Base-by-base conservation (phyloP, 2,329 filamentous ascomycete genomes). In the Calycina marina region DNA sequence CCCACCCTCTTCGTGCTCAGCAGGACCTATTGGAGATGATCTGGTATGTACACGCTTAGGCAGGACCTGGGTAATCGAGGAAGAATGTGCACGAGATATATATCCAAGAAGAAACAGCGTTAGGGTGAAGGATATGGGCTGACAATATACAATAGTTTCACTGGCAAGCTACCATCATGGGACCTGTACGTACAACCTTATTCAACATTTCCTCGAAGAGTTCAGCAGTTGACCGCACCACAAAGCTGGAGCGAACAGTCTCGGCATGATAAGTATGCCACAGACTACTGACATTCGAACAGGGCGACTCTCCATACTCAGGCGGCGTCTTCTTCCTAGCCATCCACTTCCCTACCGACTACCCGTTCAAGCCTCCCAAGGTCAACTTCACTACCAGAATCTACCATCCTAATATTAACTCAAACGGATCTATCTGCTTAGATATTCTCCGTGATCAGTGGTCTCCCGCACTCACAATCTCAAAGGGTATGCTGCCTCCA, bases 141-240 rank as follows among this genome's bases (percentile, higher is more conserved):
- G 42, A 62, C 47, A 33, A 31, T 17, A 39, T 15, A 30, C 28
- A 34, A 40, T 47, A 98, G 88, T 98, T 98, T 58, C 90, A 96
- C 76, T 98, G 90, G 90, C 90, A 98, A 77, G 90, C 90, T 54
- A 98, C 90, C 32, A 98, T 98, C 59, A 98, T 98, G 90, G 90
- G 90, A 62, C 90, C 90, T 58, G 84, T 93, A 76, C 75, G 83
- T 75, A 37, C 39, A 34, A 32, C 49, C 37, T 40, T 53, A 47
- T 46, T 43, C n/a, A n/a, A n/a, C n/a, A n/a, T n/a, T n/a, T n/a
- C n/a, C n/a, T n/a, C n/a, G n/a, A n/a, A n/a, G n/a, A n/a, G n/a
- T n/a, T n/a, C n/a, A n/a, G n/a, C n/a, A n/a, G n/a, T n/a, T n/a
- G n/a, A n/a, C n/a, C n/a, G n/a, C n/a, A n/a, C n/a, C n/a, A n/a